Conservation (phyloP, 257 asterid species). For the Solanum pinnatisectum region DNA sequence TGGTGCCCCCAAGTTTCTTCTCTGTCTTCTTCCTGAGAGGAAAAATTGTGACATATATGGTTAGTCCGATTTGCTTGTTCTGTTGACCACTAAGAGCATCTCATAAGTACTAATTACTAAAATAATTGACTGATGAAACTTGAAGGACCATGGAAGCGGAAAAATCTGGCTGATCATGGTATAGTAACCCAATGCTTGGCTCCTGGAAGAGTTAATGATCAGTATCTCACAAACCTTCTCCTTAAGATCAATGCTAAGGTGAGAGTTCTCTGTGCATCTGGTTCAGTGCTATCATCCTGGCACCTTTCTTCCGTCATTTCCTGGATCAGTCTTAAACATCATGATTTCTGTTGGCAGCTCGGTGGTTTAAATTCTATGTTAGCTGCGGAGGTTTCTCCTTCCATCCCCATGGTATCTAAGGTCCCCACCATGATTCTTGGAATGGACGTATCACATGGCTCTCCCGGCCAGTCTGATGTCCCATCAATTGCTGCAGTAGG, state of each 20-base stretch:
- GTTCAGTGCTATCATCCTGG: neutral
- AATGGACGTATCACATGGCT: conserved; percentile 96
- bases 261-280: neutral
- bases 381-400: conserved; percentile 45
- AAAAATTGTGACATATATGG: conserved; percentile 81
- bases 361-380: conserved; percentile 85
- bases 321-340: neutral
- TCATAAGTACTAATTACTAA: neutral
- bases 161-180: conserved; percentile 65
- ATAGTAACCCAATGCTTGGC: conserved; percentile 81
- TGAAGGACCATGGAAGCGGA: conserved; percentile 89
- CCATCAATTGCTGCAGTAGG: conserved; percentile 94
- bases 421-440: conserved; percentile 78
- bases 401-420: conserved; percentile 63
- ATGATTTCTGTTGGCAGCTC: conserved; percentile 33
- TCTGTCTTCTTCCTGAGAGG: conserved; percentile 75
- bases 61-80: conserved; percentile 16
- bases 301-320: neutral
- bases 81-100: neutral
- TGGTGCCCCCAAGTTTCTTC: conserved; percentile 66
- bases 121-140: neutral
- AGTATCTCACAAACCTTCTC: conserved; percentile 66
- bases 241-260: conserved; percentile 91
- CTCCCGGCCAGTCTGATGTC: conserved; percentile 90
- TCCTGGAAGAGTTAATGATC: conserved; percentile 62